phyloP scores from a whole-genome alignment of 352 stramenopile genomes.

The Hyaloperonospora arabidopsidis region DNA sequence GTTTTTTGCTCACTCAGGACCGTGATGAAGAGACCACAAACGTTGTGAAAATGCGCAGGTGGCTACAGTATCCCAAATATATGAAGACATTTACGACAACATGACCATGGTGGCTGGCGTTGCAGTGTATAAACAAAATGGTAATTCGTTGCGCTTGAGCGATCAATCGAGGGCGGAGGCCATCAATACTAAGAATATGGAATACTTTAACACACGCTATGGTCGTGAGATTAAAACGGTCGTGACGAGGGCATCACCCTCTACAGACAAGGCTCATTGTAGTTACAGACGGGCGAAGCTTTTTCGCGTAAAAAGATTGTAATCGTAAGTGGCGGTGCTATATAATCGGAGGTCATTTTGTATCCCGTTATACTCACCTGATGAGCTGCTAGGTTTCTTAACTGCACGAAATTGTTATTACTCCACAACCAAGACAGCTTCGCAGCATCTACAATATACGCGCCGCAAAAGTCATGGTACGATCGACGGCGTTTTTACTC shows the following conservation, averaged over 20 bases:
- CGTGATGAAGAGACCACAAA: constrained; percentile 78
- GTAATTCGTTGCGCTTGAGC: constrained; percentile 39
- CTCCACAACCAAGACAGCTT: constrained; percentile 29
- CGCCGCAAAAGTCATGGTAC: constrained; percentile 48
- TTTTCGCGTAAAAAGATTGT: constrained; percentile 89
- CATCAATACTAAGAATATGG: constrained; percentile 52
- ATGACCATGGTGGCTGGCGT: constrained; percentile 49
- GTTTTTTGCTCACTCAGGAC: constrained; percentile 92
- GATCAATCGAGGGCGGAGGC: constrained; percentile 62
- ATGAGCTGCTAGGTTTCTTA: neutral
- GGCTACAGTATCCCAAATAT: constrained; percentile 72
- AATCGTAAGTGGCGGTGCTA: constrained; percentile 90
- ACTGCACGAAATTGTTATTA: neutral
- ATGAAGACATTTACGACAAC: constrained; percentile 56
- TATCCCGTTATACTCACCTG: neutral
- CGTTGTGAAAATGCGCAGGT: constrained; percentile 79
- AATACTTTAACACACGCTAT: constrained; percentile 77
- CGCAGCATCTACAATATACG: constrained; percentile 77
- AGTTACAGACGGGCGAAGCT: constrained; percentile 38
- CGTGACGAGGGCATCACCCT: constrained; percentile 39
- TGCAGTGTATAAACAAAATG: constrained; percentile 58
- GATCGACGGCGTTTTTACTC: constrained; percentile 71
- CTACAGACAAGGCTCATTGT: neutral
- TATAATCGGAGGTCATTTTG: constrained; percentile 89
- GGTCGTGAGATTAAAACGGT: constrained; percentile 64